phyloP scores from a whole-genome alignment of 139 green algal species.

The Chlorella sp. region DNA sequence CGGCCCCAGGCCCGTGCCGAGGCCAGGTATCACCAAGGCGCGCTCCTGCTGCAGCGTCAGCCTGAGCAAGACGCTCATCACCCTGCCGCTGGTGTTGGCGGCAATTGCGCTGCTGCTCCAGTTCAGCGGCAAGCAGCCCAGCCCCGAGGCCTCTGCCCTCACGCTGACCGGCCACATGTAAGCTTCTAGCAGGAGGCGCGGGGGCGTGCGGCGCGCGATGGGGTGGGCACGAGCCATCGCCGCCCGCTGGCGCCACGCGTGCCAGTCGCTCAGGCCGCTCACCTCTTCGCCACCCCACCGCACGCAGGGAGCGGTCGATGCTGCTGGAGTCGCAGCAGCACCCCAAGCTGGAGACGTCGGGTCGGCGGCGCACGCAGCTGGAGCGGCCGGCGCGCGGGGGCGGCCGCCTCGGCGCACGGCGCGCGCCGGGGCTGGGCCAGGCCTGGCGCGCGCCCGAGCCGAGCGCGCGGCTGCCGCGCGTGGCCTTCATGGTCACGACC shows the following conservation, averaged over 20 bases:
- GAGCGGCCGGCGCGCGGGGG: neutral
- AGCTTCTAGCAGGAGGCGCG: no score
- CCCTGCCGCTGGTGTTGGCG: constrained; percentile 34
- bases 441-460: neutral
- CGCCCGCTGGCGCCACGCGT: neutral
- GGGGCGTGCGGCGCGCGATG: neutral
- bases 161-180: no score
- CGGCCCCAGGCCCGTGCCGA: no score
- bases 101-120: constrained; percentile 50
- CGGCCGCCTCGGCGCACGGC: neutral
- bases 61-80: neutral
- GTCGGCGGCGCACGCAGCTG: neutral
- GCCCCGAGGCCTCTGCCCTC: no score
- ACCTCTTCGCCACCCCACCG: neutral
- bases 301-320: constrained; percentile 27
- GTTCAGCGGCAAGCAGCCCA: neutral
- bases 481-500: constrained; percentile 69
- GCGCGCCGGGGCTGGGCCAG: neutral
- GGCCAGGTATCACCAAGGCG: no score
- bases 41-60: no score
- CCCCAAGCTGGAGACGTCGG: constrained; percentile 27
- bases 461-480: constrained; percentile 9
- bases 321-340: constrained; percentile 10
- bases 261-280: neutral
- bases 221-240: neutral